Conservation (phyloP, 352 stramenopile species). For the Blastocystis sp. region DNA sequence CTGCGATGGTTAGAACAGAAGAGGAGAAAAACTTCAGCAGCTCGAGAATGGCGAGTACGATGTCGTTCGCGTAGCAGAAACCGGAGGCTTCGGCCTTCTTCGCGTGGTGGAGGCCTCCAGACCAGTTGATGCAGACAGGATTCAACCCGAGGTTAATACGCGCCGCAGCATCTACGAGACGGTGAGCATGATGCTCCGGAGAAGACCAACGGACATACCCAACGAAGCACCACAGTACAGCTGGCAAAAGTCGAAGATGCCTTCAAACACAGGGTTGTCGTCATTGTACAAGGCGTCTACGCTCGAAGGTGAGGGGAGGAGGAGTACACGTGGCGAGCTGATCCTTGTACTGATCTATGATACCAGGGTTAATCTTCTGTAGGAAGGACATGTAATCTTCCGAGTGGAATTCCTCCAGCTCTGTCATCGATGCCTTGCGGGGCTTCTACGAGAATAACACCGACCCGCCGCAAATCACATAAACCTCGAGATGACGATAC, state of each 20-base stretch:
- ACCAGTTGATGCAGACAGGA: constrained; percentile 73
- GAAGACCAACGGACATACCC: constrained; percentile 72
- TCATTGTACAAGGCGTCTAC: constrained; percentile 40
- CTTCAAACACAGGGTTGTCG: constrained; percentile 97
- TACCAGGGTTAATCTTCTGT: constrained; percentile 87
- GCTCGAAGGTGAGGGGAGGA: neutral
- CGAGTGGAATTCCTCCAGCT: constrained; percentile 93
- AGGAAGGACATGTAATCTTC: constrained; percentile 98
- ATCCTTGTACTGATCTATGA: constrained; percentile 87
- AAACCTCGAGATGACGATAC: constrained; percentile 98
- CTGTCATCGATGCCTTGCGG: constrained; percentile 79
- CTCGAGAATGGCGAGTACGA: constrained; percentile 73
- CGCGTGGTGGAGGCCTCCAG: constrained; percentile 73
- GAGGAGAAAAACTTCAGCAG: constrained; percentile 43
- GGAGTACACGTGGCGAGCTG: constrained; percentile 17
- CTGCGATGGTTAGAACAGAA: neutral
- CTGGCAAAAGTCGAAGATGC: constrained; percentile 95
- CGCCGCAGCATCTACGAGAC: constrained; percentile 71
- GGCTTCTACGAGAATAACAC: constrained; percentile 72
- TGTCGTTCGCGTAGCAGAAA: constrained; percentile 75
- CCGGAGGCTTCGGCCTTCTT: constrained; percentile 74
- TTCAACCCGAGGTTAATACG: constrained; percentile 71
- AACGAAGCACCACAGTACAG: constrained; percentile 92
- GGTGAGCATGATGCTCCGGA: neutral
- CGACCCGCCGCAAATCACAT: constrained; percentile 76